Evolutionary conservation across 2,329 filamentous ascomycete genomes (phyloP).

Genomic region (Celoporthe dispersa): DNA sequence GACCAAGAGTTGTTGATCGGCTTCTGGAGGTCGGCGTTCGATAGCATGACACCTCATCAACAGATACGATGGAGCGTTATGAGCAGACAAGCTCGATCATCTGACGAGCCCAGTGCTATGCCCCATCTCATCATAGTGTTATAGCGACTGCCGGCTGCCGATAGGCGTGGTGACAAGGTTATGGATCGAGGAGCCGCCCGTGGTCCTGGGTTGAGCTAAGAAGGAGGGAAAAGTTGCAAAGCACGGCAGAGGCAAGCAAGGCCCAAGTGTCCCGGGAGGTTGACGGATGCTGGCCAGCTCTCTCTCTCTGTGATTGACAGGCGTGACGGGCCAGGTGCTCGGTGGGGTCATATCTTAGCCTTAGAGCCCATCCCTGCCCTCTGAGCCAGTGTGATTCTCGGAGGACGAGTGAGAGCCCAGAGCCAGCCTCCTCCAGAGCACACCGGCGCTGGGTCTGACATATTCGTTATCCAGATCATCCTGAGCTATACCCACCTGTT

Average conservation of each 20-base stretch:
- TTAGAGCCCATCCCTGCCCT: constrained; percentile 20
- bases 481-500: constrained; percentile 16
- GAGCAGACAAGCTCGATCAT: neutral
- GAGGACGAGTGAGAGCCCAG: constrained; percentile 26
- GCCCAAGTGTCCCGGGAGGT: neutral
- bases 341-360: constrained; percentile 22
- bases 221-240: neutral
- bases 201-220: neutral
- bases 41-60: neutral
- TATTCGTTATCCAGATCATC: neutral
- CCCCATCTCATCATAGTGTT: neutral
- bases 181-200: neutral
- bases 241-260: neutral
- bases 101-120: neutral
- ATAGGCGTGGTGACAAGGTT: neutral
- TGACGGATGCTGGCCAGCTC: constrained; percentile 11
- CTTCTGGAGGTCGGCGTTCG: neutral
- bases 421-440: constrained; percentile 20
- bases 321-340: constrained; percentile 11
- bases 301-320: constrained; percentile 7
- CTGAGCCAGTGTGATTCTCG: constrained; percentile 17
- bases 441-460: constrained; percentile 26
- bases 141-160: neutral
- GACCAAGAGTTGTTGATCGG: constrained; percentile 6
- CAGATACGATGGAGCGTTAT: neutral